These are phyloP conservation scores for Primulina huaijiensis DNA, from an alignment of 257 asterid species.

Conservation along the genomic window DNA sequence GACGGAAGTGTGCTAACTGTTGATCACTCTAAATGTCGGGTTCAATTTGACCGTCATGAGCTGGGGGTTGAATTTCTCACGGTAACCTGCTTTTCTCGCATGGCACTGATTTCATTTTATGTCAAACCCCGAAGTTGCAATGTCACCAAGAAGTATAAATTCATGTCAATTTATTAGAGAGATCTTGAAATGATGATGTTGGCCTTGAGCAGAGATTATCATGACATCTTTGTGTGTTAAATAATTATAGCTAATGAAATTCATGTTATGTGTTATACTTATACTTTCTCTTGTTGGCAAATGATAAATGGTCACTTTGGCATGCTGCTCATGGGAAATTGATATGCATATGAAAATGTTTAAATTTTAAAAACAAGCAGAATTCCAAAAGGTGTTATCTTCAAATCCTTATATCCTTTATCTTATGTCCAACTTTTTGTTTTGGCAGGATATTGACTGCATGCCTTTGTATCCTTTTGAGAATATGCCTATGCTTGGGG, in stretches of 20 bases:
- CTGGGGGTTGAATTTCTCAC: conserved; percentile 90
- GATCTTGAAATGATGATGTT: neutral
- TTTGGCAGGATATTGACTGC: conserved; percentile 65
- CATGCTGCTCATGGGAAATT: neutral
- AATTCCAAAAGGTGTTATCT: conserved; percentile 5
- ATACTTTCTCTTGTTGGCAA: neutral
- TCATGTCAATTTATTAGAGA: neutral
- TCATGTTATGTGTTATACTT: neutral
- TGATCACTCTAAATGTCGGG: conserved; percentile 76
- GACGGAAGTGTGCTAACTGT: conserved; percentile 91
- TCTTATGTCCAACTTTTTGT: neutral
- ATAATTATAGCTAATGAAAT: neutral
- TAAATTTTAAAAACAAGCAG: neutral
- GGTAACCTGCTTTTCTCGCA: conserved; percentile 44
- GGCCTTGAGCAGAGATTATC: neutral
- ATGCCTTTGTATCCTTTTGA: conserved; percentile 81
- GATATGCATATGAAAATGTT: neutral
- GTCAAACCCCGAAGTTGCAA: neutral
- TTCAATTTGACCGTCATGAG: conserved; percentile 91
- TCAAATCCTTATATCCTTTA: neutral
- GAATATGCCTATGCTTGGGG: conserved; percentile 59
- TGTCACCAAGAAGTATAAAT: neutral
- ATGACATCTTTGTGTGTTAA: neutral
- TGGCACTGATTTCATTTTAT: conserved; percentile 17
- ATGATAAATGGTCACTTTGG: neutral